These are phyloP conservation scores for Trametes sanguinea DNA, from an alignment of 768 basidiomycete genomes.

Conservation along the genomic window DNA sequence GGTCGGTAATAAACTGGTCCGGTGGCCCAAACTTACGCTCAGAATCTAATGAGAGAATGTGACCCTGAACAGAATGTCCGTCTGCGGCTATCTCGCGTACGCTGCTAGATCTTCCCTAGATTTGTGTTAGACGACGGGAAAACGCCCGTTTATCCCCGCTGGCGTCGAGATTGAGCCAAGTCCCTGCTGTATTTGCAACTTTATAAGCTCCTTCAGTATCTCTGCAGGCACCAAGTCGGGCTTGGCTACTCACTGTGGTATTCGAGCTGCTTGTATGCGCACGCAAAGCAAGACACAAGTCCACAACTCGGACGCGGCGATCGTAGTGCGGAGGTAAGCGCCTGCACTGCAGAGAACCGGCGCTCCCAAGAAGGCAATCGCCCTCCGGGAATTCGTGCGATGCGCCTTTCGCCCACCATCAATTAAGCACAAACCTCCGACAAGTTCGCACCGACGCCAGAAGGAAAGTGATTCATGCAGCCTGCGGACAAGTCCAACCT, in stretches of 20 bases:
- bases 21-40: constrained; percentile 8
- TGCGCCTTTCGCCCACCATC: constrained; percentile 4
- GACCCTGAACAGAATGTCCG: not conserved
- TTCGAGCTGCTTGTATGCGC: too few species aligned
- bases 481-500: constrained; percentile 47
- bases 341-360: constrained; percentile 7
- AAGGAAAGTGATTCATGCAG: constrained; percentile 21
- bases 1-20: not conserved
- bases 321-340: constrained; percentile 5
- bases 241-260: too few species aligned
- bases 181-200: too few species aligned
- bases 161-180: not conserved
- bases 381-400: not conserved
- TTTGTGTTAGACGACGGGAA: constrained; percentile 10
- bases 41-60: not conserved
- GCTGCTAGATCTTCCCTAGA: constrained; percentile 3
- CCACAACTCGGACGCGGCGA: not conserved
- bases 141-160: not conserved
- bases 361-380: constrained; percentile 4
- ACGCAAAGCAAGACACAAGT: too few species aligned
- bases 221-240: too few species aligned
- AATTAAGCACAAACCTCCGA: constrained; percentile 8
- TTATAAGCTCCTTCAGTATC: too few species aligned
- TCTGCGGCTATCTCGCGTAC: constrained; percentile 16
- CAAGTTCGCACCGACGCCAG: not conserved